Evolutionary conservation across 2,329 filamentous ascomycete genomes (phyloP), one percentile per base, ranked within the genome.

Genomic region (Aurifilum marmelostoma): DNA sequence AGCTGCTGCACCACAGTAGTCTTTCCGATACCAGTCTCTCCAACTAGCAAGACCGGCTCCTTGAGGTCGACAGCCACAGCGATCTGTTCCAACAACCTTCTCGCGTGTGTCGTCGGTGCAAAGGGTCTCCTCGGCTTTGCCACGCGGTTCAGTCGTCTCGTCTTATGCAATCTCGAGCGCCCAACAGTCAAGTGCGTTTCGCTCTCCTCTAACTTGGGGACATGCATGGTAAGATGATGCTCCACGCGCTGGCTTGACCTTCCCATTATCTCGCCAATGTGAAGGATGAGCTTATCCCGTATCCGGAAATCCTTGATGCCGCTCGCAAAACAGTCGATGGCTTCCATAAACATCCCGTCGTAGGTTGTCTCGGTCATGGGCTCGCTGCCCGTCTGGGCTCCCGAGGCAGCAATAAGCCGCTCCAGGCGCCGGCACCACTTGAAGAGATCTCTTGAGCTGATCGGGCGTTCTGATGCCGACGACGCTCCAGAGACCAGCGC

Each of bases 21-120:
- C 81, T 99, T 99, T 75, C 96, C 96, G 64, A 97, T 97, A 83
- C 96, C 96, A 9, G 96, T 99, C 82, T 99, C 96, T 76, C 96
- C 96, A n/a, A 99, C 96, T 37, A 99, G 88, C 24, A 99, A 82
- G 1, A 97, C 88, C 4, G 97, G 94, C 76, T 99, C 96, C n/a
- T 88, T 87, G 75, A 94, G 88, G 71, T 91, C 89, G 7, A 97
- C 88, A 1, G 94, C 91, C 50, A 93, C 90, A 1, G 92, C 89
- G 67, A 98, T 92, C 77, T 97, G 93, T 77, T 99, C 97, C 64
- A 99, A 87, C 16, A 97, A 84, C 71, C 91, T 88, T 72, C 93
- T 88, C 0, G 95, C 95, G 72, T 97, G 92, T 29, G 88, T 90
- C 27, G 96, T 98, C 47, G 92, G 94, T 5, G 96, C 96, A 80